phyloP scores from a whole-genome alignment of 345 rosid species.

The Bretschneidera sinensis region DNA sequence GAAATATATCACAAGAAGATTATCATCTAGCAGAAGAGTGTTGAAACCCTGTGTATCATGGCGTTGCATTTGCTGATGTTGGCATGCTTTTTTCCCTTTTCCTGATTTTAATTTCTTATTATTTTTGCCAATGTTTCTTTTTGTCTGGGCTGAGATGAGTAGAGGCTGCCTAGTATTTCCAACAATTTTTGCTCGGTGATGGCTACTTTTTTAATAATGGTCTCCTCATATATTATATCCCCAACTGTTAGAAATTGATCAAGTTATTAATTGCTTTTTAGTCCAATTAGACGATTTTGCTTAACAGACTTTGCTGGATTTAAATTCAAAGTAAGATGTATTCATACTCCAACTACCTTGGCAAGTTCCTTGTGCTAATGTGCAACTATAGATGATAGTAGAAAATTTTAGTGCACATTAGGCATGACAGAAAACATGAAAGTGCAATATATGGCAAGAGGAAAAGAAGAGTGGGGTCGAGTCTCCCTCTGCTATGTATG shows the following conservation, averaged over 20 bases:
- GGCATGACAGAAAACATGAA: background rate
- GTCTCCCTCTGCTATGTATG: no score
- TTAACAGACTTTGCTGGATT: background rate
- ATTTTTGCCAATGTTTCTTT: no score
- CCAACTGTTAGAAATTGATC: background rate
- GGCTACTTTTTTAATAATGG: background rate
- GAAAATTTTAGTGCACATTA: conserved; percentile 3
- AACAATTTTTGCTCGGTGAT: no score
- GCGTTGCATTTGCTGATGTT: no score
- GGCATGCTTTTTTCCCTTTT: no score
- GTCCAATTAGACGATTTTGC: background rate
- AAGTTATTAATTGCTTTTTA: background rate
- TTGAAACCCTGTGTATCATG: no score
- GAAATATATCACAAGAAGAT: no score
- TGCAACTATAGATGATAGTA: background rate
- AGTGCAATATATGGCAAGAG: no score
- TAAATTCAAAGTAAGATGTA: background rate
- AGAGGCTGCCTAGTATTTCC: background rate
- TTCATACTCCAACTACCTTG: background rate
- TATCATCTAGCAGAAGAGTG: no score
- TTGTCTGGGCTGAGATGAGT: no score
- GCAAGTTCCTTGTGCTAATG: background rate
- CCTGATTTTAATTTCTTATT: no score
- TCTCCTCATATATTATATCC: background rate
- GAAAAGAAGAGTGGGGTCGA: no score